A percentile compares a stretch with the other conserved stretches of the same genome.
Evolutionary conservation across 495 filamentous ascomycete genomes (phyloP).

Genomic region (Apodospora peruviana): DNA sequence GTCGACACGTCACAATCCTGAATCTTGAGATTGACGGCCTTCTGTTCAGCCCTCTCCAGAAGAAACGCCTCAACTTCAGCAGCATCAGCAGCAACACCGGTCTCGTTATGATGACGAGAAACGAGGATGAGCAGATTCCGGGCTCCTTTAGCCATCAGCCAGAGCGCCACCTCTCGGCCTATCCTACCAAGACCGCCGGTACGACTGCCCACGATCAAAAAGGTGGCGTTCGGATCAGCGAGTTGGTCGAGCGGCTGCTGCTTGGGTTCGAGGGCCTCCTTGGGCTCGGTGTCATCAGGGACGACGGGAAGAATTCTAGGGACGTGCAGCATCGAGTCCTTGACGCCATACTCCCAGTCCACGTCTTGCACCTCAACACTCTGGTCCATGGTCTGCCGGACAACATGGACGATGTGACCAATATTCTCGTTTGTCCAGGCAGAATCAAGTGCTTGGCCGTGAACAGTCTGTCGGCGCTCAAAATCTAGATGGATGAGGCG

Average conservation of each 20-base stretch:
- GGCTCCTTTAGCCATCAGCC: not conserved
- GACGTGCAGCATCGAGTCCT: not conserved
- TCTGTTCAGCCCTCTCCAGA: not conserved
- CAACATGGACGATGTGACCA: not conserved
- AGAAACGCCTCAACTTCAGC: not conserved
- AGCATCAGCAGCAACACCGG: not conserved
- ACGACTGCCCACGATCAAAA: not conserved
- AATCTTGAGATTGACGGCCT: not conserved
- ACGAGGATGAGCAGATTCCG: not conserved
- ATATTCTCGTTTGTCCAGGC: not conserved
- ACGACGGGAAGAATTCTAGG: not conserved
- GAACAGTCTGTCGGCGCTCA: not conserved
- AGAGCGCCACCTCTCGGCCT: not conserved
- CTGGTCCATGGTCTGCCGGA: not conserved
- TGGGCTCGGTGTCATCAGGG: not conserved
- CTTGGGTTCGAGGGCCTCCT: not conserved
- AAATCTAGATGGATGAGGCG: constrained; percentile 13
- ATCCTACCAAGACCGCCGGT: not conserved
- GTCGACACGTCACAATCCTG: not conserved
- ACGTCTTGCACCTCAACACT: not conserved
- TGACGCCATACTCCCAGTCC: constrained; percentile 19
- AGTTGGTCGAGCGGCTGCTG: not conserved
- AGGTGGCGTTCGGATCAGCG: not conserved
- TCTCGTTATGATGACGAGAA: too few relatives aligned
- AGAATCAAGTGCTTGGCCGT: too few relatives aligned